A percentile compares a stretch with the other conserved stretches of the same genome.
Conservation (phyloP, 768 basidiomycete species). For the Kwoniella botswanensis region DNA sequence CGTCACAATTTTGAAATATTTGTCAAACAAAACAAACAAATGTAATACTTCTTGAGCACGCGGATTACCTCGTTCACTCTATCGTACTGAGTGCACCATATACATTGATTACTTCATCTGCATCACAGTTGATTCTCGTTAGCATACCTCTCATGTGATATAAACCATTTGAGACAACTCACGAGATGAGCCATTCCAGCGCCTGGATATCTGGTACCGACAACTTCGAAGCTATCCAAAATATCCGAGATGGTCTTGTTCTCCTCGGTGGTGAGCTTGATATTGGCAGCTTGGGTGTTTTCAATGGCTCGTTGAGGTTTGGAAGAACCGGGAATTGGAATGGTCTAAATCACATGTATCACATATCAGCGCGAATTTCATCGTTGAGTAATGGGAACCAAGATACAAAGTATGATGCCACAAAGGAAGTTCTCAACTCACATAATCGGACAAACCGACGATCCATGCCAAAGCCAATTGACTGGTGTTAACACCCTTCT, state of each 20-base stretch:
- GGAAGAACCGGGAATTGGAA: conserved; percentile 63
- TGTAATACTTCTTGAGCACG: too few species aligned
- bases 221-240: conserved; percentile 37
- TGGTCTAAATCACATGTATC: conserved; percentile 52
- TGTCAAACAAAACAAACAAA: too few species aligned
- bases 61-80: too few species aligned
- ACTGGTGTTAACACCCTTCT: conserved; percentile 60
- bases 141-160: too few species aligned
- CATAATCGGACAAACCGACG: conserved; percentile 46
- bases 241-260: conserved; percentile 60
- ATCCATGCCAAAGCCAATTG: conserved; percentile 61
- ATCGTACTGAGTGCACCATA: too few species aligned
- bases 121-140: too few species aligned
- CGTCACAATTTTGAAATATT: too few species aligned
- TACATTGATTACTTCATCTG: too few species aligned
- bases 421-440: conserved; percentile 20
- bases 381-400: not conserved
- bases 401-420: too few species aligned
- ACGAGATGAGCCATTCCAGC: conserved; percentile 16
- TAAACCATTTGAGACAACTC: not conserved
- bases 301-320: conserved; percentile 62
- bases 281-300: conserved; percentile 61
- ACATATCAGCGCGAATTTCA: too few species aligned
- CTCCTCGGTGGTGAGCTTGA: conserved; percentile 61
- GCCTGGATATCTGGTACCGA: conserved; percentile 42